Base-by-base conservation (phyloP, 345 rosid genomes). In the Odontarrhena argentea region DNA sequence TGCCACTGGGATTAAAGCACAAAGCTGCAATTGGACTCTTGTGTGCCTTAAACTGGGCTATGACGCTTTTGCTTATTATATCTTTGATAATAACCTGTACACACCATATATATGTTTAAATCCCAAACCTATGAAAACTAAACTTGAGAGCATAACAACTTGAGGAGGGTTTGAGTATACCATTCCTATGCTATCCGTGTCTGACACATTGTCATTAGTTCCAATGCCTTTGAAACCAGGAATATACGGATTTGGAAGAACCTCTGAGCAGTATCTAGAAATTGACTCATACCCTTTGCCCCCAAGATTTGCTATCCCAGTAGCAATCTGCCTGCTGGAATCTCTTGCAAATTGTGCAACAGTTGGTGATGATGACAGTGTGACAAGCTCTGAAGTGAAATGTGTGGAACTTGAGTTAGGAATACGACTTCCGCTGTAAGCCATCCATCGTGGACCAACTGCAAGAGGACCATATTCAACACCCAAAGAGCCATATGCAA, bases 391-490 rank as follows among this genome's bases (percentile, higher is more conserved):
- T 12, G 97, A 86, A 57, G 77, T 84, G 37, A 85, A 83, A 59
- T 79, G 79, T 26, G 85, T 81, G 11, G 84, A 61, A 71, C 77
- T 78, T 36, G 89, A 76, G 38, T 63, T 73, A 28, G 60, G 69
- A 66, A 85, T 84, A 28, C 89, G 87, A 76, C 75, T 85, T 67
- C 92, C 97, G 52, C 95, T 88, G 47, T 90, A 94, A 51, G 99
- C 97, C 78, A 94, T 76, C 99, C 97, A 94, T 68, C 99, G 79
- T 41, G 92, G 85, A 66, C 96, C 97, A 74, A 94, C 95, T 0
- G 96, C 99, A 65, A 94, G 87, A 60, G 99, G 97, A 25, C 99
- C 97, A 65, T 81, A 87, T 62, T 97, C 99, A 71, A 80, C 68
- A 65, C 88, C 87, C 61, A 85, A 94, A 54, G 55, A 62, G 41